These are phyloP conservation scores for Blastocladiella britannica DNA, from an alignment of 192 early-diverging fungal species.

Conservation along the genomic window DNA sequence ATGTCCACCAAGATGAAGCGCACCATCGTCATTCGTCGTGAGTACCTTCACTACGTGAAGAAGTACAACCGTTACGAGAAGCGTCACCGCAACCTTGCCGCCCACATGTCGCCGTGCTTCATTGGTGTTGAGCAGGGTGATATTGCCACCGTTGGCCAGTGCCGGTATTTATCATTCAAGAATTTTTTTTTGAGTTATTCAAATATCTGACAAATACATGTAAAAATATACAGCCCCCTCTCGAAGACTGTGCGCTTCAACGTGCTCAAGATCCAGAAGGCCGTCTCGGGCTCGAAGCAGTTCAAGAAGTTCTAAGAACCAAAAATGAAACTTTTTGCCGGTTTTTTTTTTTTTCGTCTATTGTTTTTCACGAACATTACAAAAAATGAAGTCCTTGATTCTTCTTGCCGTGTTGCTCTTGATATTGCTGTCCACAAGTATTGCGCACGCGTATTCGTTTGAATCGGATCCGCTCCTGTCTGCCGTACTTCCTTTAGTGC, in stretches of 20 bases:
- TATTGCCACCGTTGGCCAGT: constrained; percentile 92
- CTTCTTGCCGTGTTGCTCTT: too few relatives aligned
- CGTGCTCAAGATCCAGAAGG: constrained; percentile 90
- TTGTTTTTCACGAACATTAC: too few relatives aligned
- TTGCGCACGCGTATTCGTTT: too few relatives aligned
- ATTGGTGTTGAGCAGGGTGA: constrained; percentile 75
- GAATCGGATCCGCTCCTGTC: too few relatives aligned
- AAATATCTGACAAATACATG: constrained; percentile 5
- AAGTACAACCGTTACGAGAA: constrained; percentile 99
- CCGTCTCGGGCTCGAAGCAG: constrained; percentile 51
- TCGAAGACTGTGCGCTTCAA: constrained; percentile 99
- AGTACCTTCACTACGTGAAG: constrained; percentile 98
- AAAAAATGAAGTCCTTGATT: too few relatives aligned
- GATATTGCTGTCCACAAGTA: too few relatives aligned
- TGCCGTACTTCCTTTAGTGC: too few relatives aligned
- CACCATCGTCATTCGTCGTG: constrained; percentile 92
- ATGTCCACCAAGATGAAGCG: constrained; percentile 96
- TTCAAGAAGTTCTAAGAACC: constrained; percentile 80
- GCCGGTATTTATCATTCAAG: constrained; percentile 32
- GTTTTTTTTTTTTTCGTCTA: too few relatives aligned
- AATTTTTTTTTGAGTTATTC: background rate
- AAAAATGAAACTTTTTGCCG: too few relatives aligned
- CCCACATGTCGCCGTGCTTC: constrained; percentile 87
- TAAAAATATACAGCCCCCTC: constrained; percentile 49
- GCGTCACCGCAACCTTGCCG: constrained; percentile 98